Evolutionary conservation across 805 yeast species (phyloP), one percentile per base, ranked within the genome.

Genomic region (Schwanniomyces pseudopolymorphus): DNA sequence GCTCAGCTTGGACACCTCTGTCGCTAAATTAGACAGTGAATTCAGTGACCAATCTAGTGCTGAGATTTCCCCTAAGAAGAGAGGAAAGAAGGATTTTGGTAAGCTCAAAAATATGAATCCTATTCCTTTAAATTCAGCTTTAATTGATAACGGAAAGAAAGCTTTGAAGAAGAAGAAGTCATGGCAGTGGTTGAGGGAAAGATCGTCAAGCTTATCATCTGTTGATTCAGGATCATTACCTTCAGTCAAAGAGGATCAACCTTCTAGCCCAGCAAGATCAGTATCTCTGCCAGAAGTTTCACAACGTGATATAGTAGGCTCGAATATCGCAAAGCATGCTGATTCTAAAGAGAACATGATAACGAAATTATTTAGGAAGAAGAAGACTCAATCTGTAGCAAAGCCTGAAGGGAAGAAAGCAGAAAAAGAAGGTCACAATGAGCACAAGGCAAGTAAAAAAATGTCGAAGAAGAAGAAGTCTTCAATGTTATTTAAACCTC

Each of bases 111-210:
- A 40, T 36, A 38, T 42, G 24, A 46, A 56, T 2, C 21, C 41
- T 16, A 39, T 40, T n/a, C 47, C 55, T 2, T 19, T 39, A 13
- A 33, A 10, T 13, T 47, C 54, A 1, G 42, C 39, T 5, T 24
- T 40, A 22, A 28, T 46, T 38, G n/a, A 41, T 11, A 31, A 8
- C 5, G 17, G 28, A 10, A 42, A 39, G 27, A 36, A 59, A 55
- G 53, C 57, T 50, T 53, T 64, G 40, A 56, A 61, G 44, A 67
- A 66, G 57, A 72, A 69, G 57, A 69, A 69, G 50, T 61, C 71
- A 11, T 72, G 77, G 77, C 63, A 64, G 8, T 72, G 77, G 77
- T 52, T 68, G 33, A 61, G 63, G 44, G 61, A 64, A 33, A 55
- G 71, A 35, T 59, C 69, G 1, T 52, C 59, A 2, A 67, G 72